Percentiles rank a stretch among this genome's conserved stretches.
Evolutionary conservation across 1,284 basidiomycete genomes (phyloP).

Genomic region (Quambalaria eucalypti): DNA sequence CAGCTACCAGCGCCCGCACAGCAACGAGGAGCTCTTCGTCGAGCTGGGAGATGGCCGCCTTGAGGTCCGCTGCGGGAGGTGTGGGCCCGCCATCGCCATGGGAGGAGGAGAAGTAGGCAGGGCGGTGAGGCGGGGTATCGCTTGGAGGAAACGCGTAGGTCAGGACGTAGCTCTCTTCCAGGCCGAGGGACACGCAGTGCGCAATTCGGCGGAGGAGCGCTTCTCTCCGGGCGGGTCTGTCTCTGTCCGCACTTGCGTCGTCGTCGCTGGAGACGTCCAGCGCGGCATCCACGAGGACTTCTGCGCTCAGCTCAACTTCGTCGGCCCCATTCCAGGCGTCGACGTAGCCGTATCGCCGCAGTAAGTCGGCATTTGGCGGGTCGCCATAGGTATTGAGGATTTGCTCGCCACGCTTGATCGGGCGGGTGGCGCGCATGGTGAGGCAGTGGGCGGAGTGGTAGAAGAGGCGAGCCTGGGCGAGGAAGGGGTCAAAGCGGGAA

Average conservation of each 20-base stretch:
- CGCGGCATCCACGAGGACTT: constrained; percentile 57
- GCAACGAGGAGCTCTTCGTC: constrained; percentile 64
- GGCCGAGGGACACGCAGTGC: constrained; percentile 32
- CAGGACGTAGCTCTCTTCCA: constrained; percentile 38
- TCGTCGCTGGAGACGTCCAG: not conserved
- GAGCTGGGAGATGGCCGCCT: constrained; percentile 49
- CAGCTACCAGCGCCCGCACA: constrained; percentile 55
- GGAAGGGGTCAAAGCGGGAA: not conserved
- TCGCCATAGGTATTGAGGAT: constrained; percentile 87
- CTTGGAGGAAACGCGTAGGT: constrained; percentile 32
- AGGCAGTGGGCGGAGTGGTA: constrained; percentile 64
- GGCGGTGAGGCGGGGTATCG: constrained; percentile 17
- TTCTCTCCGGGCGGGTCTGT: constrained; percentile 3
- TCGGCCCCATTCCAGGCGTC: constrained; percentile 83
- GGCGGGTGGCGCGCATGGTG: constrained; percentile 70
- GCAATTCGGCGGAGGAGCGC: constrained; percentile 20
- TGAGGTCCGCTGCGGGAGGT: constrained; percentile 13
- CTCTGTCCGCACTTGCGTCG: not conserved
- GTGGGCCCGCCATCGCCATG: constrained; percentile 11
- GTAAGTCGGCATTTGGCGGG: constrained; percentile 84
- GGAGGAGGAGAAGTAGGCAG: no score
- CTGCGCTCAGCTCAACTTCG: constrained; percentile 72
- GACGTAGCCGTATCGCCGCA: constrained; percentile 87
- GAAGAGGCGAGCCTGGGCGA: constrained; percentile 67
- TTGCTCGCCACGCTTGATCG: constrained; percentile 71